phyloP scores from a whole-genome alignment of 2,329 filamentous ascomycete genomes.

The Fusarium incarnatum region DNA sequence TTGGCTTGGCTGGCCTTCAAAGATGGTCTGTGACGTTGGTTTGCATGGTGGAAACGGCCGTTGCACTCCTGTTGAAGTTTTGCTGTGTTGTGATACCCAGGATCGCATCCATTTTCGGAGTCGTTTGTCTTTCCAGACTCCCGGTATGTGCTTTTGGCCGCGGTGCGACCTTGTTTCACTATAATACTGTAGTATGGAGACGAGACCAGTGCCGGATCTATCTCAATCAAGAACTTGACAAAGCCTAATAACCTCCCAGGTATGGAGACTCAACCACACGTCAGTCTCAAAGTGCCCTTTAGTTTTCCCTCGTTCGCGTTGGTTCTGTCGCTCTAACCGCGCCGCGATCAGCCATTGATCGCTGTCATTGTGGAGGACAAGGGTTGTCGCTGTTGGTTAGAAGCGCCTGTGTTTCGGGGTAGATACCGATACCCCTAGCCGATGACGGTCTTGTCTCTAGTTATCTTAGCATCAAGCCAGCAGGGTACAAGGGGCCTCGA shows the following conservation, averaged over 20 bases:
- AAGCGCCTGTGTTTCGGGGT: conserved; percentile 44
- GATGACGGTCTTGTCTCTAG: conserved; percentile 38
- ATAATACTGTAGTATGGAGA: background rate
- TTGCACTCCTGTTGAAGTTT: conserved; percentile 5
- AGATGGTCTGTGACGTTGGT: conserved; percentile 34
- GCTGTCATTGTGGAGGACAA: conserved; percentile 33
- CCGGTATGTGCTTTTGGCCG: conserved; percentile 34
- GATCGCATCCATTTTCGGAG: conserved; percentile 21
- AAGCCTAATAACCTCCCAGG: background rate
- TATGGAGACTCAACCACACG: conserved; percentile 24
- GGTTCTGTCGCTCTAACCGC: conserved; percentile 35
- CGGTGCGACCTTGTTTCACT: conserved; percentile 17
- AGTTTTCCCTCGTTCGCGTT: conserved; percentile 24
- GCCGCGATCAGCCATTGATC: conserved; percentile 32
- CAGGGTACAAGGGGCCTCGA: conserved; percentile 40
- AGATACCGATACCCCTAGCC: conserved; percentile 42
- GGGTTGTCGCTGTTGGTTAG: conserved; percentile 35
- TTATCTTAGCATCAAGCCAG: conserved; percentile 37
- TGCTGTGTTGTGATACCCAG: conserved; percentile 28
- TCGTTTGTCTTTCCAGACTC: conserved; percentile 37
- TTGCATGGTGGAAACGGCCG: conserved; percentile 19
- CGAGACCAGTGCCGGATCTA: background rate
- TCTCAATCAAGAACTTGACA: background rate
- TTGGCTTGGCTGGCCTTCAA: conserved; percentile 19
- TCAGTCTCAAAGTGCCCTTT: conserved; percentile 21